Evolutionary conservation across 352 stramenopile species (phyloP), one percentile per base, ranked within the genome.

Genomic region (Phytophthora litchii): DNA sequence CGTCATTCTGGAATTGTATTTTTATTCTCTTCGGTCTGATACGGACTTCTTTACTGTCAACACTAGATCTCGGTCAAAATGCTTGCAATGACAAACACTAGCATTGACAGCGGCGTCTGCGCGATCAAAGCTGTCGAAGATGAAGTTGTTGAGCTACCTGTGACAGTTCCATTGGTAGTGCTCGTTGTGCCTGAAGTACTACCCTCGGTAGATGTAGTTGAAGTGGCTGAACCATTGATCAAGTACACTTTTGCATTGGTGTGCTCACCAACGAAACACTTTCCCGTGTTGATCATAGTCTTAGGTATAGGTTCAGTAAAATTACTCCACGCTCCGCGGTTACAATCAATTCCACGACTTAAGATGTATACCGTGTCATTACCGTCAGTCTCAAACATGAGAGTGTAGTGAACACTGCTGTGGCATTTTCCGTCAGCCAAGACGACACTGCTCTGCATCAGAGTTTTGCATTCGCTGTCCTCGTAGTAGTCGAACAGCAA

Each of bases 261-360:
- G 43, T 50, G 23, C 8, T 50, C 43, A 8, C 43, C 27, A 27
- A 40, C 43, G 25, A 50, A 36, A 9, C 43, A 50, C 4, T n/a
- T 29, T n/a, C 43, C 43, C 10, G 43, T 27, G 27, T 50, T 50
- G 13, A 40, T 14, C 43, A 50, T 50, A 5, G 1, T 9, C 16
- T 50, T 50, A 3, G 43, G 43, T 27, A 50, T 16, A 21, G 43
- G 43, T 7, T 50, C 25, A n/a, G 43, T 50, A 12, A 50, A 50
- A 29, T 50, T 50, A 16, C 43, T 50, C 27, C 43, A 50, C 7
- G 8, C 14, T 25, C 43, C 43, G n/a, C 43, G 43, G 8, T 38
- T 29, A 27, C 27, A 50, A 9, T 50, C 16, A 29, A 50, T 36
- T 25, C 43, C 43, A 27, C 41, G 41, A 12, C 21, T 48, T 20